Percentiles rank a stretch among this genome's conserved stretches.
These are phyloP conservation scores for Eucalyptus paniculata DNA, from an alignment of 345 rosid genomes.

Conservation along the genomic window DNA sequence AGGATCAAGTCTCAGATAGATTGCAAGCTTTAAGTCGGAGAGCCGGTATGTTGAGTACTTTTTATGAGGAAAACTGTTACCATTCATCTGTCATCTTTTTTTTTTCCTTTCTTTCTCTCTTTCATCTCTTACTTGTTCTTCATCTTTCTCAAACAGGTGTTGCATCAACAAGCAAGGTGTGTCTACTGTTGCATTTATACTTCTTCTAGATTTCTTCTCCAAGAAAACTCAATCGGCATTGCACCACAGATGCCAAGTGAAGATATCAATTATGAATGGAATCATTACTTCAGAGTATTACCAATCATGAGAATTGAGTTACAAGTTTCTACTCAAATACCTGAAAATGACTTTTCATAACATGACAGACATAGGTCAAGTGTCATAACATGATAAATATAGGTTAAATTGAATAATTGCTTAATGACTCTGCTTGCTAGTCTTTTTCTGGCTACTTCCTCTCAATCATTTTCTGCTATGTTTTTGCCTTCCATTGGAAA, in stretches of 20 bases:
- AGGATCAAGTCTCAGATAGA: conserved; percentile 77
- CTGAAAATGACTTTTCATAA: neutral
- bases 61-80: neutral
- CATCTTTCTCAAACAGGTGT: conserved; percentile 26
- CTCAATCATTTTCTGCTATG: neutral
- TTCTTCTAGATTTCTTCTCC: neutral
- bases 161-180: conserved; percentile 56
- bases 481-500: neutral
- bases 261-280: neutral
- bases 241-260: neutral
- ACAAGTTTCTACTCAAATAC: neutral
- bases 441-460: neutral
- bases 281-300: neutral
- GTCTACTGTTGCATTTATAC: neutral
- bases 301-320: neutral
- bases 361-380: neutral
- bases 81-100: neutral
- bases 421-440: neutral
- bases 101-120: neutral
- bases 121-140: neutral
- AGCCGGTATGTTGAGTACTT: conserved; percentile 22
- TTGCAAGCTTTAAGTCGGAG: conserved; percentile 53
- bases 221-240: neutral
- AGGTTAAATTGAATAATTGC: neutral
- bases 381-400: neutral